These are phyloP conservation scores for Yarrowia porcina DNA, from an alignment of 805 yeast genomes.

Conservation along the genomic window DNA sequence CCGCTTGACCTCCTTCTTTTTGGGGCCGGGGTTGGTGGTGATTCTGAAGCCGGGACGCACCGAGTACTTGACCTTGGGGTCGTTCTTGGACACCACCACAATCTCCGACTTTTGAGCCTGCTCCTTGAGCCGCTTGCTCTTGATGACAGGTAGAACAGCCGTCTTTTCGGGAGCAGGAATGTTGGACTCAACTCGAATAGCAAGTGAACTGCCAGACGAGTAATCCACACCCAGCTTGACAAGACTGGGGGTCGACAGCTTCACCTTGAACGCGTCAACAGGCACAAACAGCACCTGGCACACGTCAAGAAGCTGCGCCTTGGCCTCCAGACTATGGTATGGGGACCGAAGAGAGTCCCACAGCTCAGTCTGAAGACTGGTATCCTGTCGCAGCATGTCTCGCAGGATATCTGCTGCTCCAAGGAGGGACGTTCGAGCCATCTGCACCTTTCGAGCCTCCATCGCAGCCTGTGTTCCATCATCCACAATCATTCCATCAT, in stretches of 20 bases:
- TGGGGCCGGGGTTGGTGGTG: background rate
- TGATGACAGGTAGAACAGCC: background rate
- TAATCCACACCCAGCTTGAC: slow-evolving; percentile 46
- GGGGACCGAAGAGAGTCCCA: slow-evolving; percentile 67
- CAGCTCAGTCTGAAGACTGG: slow-evolving; percentile 54
- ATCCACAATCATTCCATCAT: slow-evolving; percentile 55
- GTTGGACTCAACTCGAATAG: slow-evolving; percentile 3
- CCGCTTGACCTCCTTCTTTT: slow-evolving; percentile 6
- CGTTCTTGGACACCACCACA: background rate
- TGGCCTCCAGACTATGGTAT: slow-evolving; percentile 54
- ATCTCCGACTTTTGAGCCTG: slow-evolving; percentile 19
- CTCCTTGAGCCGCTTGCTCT: slow-evolving; percentile 19
- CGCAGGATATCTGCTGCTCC: slow-evolving; percentile 67
- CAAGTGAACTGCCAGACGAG: background rate
- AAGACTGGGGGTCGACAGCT: slow-evolving; percentile 62
- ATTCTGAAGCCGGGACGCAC: background rate
- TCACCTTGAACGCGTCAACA: slow-evolving; percentile 57
- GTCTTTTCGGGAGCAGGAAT: slow-evolving; percentile 10
- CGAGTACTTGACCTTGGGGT: slow-evolving; percentile 4
- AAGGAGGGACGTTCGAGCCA: slow-evolving; percentile 59
- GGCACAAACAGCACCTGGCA: slow-evolving; percentile 65
- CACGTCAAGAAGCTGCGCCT: slow-evolving; percentile 60
- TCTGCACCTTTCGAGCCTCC: slow-evolving; percentile 55
- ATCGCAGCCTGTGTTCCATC: slow-evolving; percentile 45
- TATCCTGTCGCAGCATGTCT: slow-evolving; percentile 50